Conservation (phyloP, 352 stramenopile genomes). For the Pythium aristosporum region DNA sequence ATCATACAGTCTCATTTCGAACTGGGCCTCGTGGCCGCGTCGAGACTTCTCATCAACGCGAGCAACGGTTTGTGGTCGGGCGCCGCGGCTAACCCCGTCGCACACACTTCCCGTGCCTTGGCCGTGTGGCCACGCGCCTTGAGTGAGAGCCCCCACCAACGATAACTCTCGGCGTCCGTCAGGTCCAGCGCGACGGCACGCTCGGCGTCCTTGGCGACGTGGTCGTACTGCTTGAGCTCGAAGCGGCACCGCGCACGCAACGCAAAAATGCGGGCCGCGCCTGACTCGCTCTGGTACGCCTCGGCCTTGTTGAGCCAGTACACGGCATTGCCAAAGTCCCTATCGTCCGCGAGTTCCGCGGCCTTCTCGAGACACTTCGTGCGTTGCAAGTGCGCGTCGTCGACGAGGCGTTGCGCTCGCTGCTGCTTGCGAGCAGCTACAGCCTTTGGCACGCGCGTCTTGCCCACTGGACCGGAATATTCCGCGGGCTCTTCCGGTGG, state of each 20-base stretch:
- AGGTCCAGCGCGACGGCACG: slow-evolving; percentile 14
- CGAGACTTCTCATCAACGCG: slow-evolving; percentile 10
- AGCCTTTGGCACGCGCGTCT: slow-evolving; percentile 16
- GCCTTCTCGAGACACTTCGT: slow-evolving; percentile 20
- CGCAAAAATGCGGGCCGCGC: slow-evolving; percentile 7
- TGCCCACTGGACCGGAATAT: not conserved
- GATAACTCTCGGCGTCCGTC: slow-evolving; percentile 12
- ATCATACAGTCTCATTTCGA: slow-evolving; percentile 6
- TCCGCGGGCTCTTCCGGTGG: slow-evolving; percentile 11
- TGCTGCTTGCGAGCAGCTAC: slow-evolving; percentile 20
- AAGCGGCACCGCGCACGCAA: slow-evolving; percentile 21
- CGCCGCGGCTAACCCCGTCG: not conserved
- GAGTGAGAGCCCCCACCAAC: slow-evolving; percentile 8
- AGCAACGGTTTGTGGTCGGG: slow-evolving; percentile 12
- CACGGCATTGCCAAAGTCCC: slow-evolving; percentile 28
- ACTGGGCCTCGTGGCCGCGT: slow-evolving; percentile 1
- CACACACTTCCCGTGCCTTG: slow-evolving; percentile 5
- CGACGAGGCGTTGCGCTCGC: slow-evolving; percentile 17
- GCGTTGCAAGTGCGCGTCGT: slow-evolving; percentile 10
- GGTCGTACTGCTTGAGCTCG: slow-evolving; percentile 27
- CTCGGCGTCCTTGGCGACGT: slow-evolving; percentile 8
- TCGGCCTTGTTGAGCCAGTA: slow-evolving; percentile 25
- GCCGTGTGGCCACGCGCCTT: slow-evolving; percentile 10
- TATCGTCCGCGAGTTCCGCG: slow-evolving; percentile 11
- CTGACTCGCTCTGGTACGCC: slow-evolving; percentile 9